Evolutionary conservation across 2,329 filamentous ascomycete species (phyloP), one percentile per base, ranked within the genome.

Genomic region (Aspergillus pseudoglaucus): DNA sequence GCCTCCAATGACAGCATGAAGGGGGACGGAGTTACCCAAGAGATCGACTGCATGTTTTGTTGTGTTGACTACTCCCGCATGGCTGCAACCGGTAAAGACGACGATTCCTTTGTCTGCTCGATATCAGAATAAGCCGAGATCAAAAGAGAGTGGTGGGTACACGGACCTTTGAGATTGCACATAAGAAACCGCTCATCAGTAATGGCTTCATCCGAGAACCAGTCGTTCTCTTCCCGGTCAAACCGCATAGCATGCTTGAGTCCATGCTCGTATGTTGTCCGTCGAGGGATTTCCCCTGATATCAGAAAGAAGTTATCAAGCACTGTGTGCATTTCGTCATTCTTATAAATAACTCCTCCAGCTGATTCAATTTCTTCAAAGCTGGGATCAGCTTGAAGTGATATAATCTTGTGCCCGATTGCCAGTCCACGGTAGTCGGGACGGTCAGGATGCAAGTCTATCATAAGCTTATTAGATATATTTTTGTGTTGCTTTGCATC

Each of bases 71-170:
- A 80, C 73, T 0, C 78, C 77, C 0, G 77, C 75, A 48, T 81
- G 77, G 53, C 74, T 77, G 62, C 78, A 81, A 9, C 77, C 78
- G 0, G 77, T 79, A 56, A 81, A 78, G 17, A 80, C 65, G 2
- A 81, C 73, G 2, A 80, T 66, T 0, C 78, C 78, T 51, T 74
- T 75, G 10, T 63, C 22, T 22, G 22, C 20, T 20, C 20, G 20
- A 20, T 20, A 20, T 20, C 20, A 20, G 20, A 20, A 20, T 20
- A 20, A 20, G 20, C 4, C 20, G 20, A 20, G 20, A 20, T 20
- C 20, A 20, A 20, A 20, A 20, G 20, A 20, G 1, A 4, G 8
- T 39, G 4, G 15, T 37, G 4, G 32, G 12, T 8, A 18, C 15
- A 52, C 53, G 17, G 54, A 74, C 76, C 75, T 64, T 75, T 78